Evolutionary conservation across 805 yeast species (phyloP), one percentile per base, ranked within the genome.

Genomic region (Cyberlindnera americana): DNA sequence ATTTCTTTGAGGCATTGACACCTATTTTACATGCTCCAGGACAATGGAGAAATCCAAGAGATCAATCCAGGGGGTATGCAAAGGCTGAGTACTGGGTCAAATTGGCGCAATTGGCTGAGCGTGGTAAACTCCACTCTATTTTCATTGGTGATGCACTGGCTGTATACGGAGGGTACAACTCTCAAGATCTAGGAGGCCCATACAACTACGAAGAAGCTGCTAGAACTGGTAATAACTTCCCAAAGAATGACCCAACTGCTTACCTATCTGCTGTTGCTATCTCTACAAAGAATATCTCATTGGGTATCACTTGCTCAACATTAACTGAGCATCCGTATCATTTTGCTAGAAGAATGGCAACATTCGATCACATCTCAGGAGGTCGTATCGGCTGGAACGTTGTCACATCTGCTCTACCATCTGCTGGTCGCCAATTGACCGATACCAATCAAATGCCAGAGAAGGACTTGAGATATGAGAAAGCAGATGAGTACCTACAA

Each of bases 321-420:
- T 60, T 71, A 29, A 65, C 69, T 43, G 75, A 70, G 43, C 66
- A 63, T 26, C 75, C 75, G 1, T 70, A 67, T 41, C 71, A 65
- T 48, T 61, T 70, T 33, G 69, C 73, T 13, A 59, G 74, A 54
- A 59, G 74, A 43, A 49, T 67, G 41, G 72, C 73, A 13, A 70
- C 76, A 1, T 53, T 70, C 38, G 76, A 70, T 43, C 72, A 70
- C 38, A 61, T 70, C 38, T 66, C 73, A 12, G 61, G 61, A 18
- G 76, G 75, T 15, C 62, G 76, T 49, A 52, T 71, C 39, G 76
- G 75, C 24, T 70, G 76, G 76, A 70, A 70, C 48, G 63, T 70
- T 28, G 76, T 70, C 27, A 65, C 73, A 5, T 64, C 73, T 2
- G 58, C 62, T 28, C 50, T 68, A 29, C 72, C 69, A 40, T 59